Conservation (phyloP, 192 early-diverging fungal genomes). For the Podila verticillata region DNA sequence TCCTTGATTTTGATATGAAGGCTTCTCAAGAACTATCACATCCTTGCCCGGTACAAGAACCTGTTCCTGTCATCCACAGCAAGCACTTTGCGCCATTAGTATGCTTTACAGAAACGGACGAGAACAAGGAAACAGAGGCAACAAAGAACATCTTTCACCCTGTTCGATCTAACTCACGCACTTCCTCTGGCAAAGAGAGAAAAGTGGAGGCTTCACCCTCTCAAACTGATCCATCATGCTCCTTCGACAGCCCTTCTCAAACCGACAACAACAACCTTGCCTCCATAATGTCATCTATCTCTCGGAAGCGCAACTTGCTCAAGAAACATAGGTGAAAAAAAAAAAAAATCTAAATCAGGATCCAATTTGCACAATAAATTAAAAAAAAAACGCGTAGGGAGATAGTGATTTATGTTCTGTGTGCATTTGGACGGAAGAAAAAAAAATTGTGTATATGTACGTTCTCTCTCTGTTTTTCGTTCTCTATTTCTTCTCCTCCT, state of each 20-base stretch:
- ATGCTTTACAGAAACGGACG: not conserved
- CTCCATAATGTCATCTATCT: not conserved
- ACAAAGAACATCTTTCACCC: not conserved
- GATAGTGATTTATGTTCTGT: too few relatives aligned
- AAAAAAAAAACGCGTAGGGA: not conserved
- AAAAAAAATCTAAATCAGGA: not conserved
- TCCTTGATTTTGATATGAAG: too few relatives aligned
- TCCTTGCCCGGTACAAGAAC: not conserved
- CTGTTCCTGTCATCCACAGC: too few relatives aligned
- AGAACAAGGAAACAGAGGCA: not conserved
- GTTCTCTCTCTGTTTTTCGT: too few relatives aligned
- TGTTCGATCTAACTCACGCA: not conserved
- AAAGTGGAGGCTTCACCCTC: not conserved
- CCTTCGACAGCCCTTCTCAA: not conserved
- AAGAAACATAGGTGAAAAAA: not conserved
- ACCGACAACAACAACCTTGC: not conserved
- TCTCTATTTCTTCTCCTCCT: conserved; percentile 44
- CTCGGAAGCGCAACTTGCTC: not conserved
- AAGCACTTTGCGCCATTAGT: too few relatives aligned
- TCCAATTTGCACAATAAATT: not conserved
- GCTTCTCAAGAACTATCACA: not conserved
- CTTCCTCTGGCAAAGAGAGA: not conserved
- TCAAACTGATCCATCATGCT: not conserved
- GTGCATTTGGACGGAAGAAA: too few relatives aligned
- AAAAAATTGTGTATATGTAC: too few relatives aligned